Base-by-base conservation (phyloP, 2,329 filamentous ascomycete species). In the Truncatella angustata region DNA sequence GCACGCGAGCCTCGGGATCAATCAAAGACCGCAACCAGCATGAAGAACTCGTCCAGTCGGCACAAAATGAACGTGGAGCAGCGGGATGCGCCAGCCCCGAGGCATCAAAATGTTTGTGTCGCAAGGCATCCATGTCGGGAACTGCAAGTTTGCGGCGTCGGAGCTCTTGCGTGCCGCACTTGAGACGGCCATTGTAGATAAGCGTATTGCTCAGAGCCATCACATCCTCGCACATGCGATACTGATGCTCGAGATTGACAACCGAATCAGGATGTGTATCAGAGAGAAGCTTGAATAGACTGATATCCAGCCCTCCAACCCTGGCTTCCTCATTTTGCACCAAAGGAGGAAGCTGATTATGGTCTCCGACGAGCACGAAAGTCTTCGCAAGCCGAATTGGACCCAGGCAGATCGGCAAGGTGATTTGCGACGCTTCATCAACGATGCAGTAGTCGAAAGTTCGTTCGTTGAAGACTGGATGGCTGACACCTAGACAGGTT, bases 371-470 rank as follows among this genome's bases (percentile, higher is more conserved):
- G 0, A 99, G 81, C 16, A 99, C 90, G 69, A 99, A 99, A 0
- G 88, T 96, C 47, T 84, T 84, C 4, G 94, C 91, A 83, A 97
- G 90, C 10, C 94, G 85, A 60, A 99, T 95, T 0, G 94, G 94
- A 0, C 94, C 94, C 0, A 97, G 77, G 58, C 94, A 97, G 18
- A 97, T 93, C 0, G 94, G 94, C 18, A 99, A 75, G 0, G 94
- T 99, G 66, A 99, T 97, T 64, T 99, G 94, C 2, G 92, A 97
- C 1, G 94, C 94, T 70, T 99, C 94, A 59, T 99, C 94, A 4
- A 99, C 93, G 56, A 99, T 97, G 65, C 94, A 99, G 66, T 97
- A 97, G 70, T 99, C 94, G 60, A 99, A 99, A 1, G 87, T 85
- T 4, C 94, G 87, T 64, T 93, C 88, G 52, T 83, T 87, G 72